Base-by-base conservation (phyloP, 2,329 filamentous ascomycete genomes). In the Colletotrichum sp. region DNA sequence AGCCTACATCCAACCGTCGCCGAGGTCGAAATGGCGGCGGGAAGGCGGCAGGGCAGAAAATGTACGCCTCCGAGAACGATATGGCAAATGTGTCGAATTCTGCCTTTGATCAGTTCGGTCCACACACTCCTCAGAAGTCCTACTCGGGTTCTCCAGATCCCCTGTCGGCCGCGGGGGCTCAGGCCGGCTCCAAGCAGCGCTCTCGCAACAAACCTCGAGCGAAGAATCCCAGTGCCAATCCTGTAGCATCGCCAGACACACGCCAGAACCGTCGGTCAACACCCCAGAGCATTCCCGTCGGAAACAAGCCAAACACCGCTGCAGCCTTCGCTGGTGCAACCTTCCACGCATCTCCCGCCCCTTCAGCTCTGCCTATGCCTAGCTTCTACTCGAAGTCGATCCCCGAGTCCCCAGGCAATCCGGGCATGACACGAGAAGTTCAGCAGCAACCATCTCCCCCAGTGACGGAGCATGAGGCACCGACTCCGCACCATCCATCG, bases 321-420 rank as follows among this genome's bases (percentile, higher is more conserved):
- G 88, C 92, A 75, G 93, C 94, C 61, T 99, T 98, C 85, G 97
- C 97, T 52, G 97, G 96, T 16, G 94, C 96, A 39, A 98, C 96
- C 7, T 99, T 99, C 84, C 96, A 98, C 84, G 95, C 96, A 55
- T 99, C 97, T 10, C 97, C 97, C 24, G 96, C 96, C 3, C 94
- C 97, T 1, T 98, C 96, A 10, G 93, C 95, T 28, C 88, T 99
- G 36, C 97, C 97, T 1, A 94, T 98, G 74, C 97, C 97, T 13
- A 98, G 94, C 81, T 98, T 98, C 83, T 91, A 88, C 39, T 93
- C 94, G 32, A 96, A 94, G 80, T 93, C 95, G 0, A 89, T 94
- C 15, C 93, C 93, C 5, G 93, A 94, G 73, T 93, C 93, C 5
- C 91, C 90, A 7, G 65, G 52, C 8, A 48, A 87, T 67, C 74